Conservation (phyloP, 2,329 filamentous ascomycete genomes). For the Emmonsia crescens region DNA sequence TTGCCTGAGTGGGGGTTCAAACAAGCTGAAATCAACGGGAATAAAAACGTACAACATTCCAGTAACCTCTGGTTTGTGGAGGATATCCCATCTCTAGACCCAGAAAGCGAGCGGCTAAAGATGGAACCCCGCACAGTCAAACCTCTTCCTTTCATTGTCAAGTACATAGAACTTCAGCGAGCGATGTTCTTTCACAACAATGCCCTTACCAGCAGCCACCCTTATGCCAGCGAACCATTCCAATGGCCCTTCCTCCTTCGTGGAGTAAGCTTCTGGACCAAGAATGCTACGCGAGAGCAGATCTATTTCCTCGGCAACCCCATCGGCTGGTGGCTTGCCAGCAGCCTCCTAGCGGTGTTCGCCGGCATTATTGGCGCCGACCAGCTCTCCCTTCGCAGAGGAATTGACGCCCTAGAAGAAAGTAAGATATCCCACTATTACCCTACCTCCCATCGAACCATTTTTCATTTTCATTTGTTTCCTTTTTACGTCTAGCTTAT, state of each 20-base stretch:
- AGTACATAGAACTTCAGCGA: slow-evolving; percentile 92
- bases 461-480: too few relatives aligned
- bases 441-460: background rate
- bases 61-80: slow-evolving; percentile 95
- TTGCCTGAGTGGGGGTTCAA: slow-evolving; percentile 97
- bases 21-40: slow-evolving; percentile 98
- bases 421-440: slow-evolving; percentile 51
- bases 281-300: slow-evolving; percentile 86
- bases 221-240: slow-evolving; percentile 87
- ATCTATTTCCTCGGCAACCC: slow-evolving; percentile 99
- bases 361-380: slow-evolving; percentile 85
- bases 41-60: slow-evolving; percentile 82
- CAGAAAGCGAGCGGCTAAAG: slow-evolving; percentile 59
- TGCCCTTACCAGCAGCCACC: slow-evolving; percentile 91
- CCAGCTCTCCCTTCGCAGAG: slow-evolving; percentile 83
- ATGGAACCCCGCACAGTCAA: slow-evolving; percentile 73
- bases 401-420: slow-evolving; percentile 82
- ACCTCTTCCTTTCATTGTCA: slow-evolving; percentile 73
- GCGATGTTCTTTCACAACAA: slow-evolving; percentile 99
- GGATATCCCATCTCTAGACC: slow-evolving; percentile 69
- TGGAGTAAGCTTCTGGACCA: slow-evolving; percentile 98
- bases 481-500: background rate
- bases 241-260: slow-evolving; percentile 97
- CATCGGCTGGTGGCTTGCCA: slow-evolving; percentile 92
- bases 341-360: slow-evolving; percentile 84